Evolutionary conservation across 257 asterid genomes (phyloP), one percentile per base, ranked within the genome.

Genomic region (Eucommia ulmoides): DNA sequence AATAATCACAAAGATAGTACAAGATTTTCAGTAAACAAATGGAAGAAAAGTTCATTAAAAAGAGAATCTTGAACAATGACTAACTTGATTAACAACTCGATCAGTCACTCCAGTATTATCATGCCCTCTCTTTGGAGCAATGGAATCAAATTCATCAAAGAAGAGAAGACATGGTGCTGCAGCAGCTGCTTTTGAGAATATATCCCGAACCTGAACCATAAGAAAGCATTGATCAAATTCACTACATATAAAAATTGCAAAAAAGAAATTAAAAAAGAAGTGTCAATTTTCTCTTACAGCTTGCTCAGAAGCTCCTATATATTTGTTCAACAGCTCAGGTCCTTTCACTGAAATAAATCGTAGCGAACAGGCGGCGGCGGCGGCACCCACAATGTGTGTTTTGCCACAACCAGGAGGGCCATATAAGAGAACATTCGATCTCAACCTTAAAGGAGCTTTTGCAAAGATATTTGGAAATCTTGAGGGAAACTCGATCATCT

Each of bases 331-430:
- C 70, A 89, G 67, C 74, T 89, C 98, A 38, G 96, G 98, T 49
- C 98, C 98, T 71, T 89, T 89, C 57, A 89, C 94, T 23, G 98
- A 85, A 75, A 89, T 82, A 65, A 89, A 89, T 42, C 96, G 87
- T 45, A 89, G 66, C 14, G 94, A 82, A 76, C 96, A 89, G 58
- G 98, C 89, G 21, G 93, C 91, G 66, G 98, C 98, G 64, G 96
- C 92, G 62, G 94, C 94, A 53, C 94, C 96, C 60, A 85, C 96
- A 69, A 89, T 78, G 68, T 89, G 98, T 24, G 98, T 89, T 74
- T 89, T 89, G 8, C 98, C 98, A 75, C 98, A 89, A 61, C 96
- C 98, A 60, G 98, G 96, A 59, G 98, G 98, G 0, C 98, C 98
- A 59, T 89, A 89, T 60, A 89, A 79, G 50, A 89, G 98, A 64